Evolutionary conservation across 495 filamentous ascomycete species (phyloP).

Genomic region (Hypoxylon fuscum): DNA sequence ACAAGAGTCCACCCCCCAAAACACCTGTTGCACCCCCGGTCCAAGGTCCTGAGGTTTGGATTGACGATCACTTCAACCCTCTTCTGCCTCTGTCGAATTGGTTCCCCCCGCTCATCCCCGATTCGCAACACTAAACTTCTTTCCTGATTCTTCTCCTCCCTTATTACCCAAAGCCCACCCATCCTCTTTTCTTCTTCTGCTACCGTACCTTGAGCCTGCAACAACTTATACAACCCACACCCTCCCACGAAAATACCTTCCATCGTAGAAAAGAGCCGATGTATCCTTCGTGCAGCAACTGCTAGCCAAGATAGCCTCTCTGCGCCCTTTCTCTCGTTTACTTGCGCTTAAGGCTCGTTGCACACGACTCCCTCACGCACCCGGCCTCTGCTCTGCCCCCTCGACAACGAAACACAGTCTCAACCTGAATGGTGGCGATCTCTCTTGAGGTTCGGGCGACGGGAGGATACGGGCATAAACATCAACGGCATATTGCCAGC

Average conservation of each 20-base stretch:
- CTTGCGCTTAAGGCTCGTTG: constrained; percentile 19
- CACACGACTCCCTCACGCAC: constrained; percentile 6
- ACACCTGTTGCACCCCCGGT: constrained; percentile 34
- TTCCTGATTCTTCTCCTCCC: constrained; percentile 31
- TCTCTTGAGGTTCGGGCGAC: constrained; percentile 31
- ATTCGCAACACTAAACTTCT: constrained; percentile 29
- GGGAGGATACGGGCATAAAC: constrained; percentile 41
- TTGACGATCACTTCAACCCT: constrained; percentile 48
- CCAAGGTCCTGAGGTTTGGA: constrained; percentile 39
- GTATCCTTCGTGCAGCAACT: constrained; percentile 35
- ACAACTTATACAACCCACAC: constrained; percentile 40
- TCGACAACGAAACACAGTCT: constrained; percentile 7
- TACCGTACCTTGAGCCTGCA: constrained; percentile 22
- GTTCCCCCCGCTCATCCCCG: constrained; percentile 44
- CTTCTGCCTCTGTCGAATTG: constrained; percentile 40
- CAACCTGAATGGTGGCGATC: constrained; percentile 36
- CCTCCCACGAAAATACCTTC: constrained; percentile 16
- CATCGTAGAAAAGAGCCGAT: constrained; percentile 36
- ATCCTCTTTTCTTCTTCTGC: constrained; percentile 29
- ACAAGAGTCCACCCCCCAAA: constrained; percentile 39
- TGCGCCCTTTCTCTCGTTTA: constrained; percentile 39
- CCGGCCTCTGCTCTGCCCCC: constrained; percentile 9
- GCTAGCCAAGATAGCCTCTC: constrained; percentile 36
- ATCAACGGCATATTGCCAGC: constrained; percentile 19
- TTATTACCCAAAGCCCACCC: constrained; percentile 40